phyloP scores from a whole-genome alignment of 2,329 filamentous ascomycete genomes.

The Blastomyces percursus region DNA sequence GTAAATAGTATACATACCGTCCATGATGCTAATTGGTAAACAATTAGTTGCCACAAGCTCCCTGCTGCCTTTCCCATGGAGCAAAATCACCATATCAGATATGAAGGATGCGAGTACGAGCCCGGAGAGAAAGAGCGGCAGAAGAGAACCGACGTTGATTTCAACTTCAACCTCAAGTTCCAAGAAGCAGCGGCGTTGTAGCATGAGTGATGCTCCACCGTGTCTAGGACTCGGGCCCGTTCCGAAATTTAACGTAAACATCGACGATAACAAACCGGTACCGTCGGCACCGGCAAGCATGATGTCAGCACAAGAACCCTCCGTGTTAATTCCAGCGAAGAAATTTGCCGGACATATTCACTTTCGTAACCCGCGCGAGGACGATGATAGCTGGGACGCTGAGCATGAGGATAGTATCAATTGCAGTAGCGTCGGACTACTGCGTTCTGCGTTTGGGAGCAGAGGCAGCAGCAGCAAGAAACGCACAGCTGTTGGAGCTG shows the following conservation, averaged over 20 bases:
- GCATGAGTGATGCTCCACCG: constrained; percentile 20
- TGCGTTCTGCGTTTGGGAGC: constrained; percentile 9
- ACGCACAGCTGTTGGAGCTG: neutral
- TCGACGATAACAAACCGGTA: neutral
- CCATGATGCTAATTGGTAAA: neutral
- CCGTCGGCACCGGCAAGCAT: neutral
- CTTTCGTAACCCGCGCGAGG: neutral
- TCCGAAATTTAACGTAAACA: neutral
- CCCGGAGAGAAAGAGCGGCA: neutral
- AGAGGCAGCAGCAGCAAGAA: constrained; percentile 5
- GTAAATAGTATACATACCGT: neutral
- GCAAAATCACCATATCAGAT: neutral
- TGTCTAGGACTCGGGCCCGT: constrained; percentile 8
- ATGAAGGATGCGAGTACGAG: neutral
- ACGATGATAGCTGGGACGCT: neutral
- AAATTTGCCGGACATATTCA: neutral
- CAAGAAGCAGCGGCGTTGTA: constrained; percentile 17
- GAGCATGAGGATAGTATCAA: neutral
- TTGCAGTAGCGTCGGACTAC: constrained; percentile 4
- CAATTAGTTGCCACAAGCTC: neutral
- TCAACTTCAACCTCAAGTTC: neutral
- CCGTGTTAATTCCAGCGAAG: neutral
- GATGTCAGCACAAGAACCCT: neutral
- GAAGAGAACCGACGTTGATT: neutral
- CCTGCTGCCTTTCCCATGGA: neutral